A percentile compares a stretch with the other conserved stretches of the same genome.
phyloP scores from a whole-genome alignment of 2,329 filamentous ascomycete genomes.

The Epicoccum nigrum region DNA sequence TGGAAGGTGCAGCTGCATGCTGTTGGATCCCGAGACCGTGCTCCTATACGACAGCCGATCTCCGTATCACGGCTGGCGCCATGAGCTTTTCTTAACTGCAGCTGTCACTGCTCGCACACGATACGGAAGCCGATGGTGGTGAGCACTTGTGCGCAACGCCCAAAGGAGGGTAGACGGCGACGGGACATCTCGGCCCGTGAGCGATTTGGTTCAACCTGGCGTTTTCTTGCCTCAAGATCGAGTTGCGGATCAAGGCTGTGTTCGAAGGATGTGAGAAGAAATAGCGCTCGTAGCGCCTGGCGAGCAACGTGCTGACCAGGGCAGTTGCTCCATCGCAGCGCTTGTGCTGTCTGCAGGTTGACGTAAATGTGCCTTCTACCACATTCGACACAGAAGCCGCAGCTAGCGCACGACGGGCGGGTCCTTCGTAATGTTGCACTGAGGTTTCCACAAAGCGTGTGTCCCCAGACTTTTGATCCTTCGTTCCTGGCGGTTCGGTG shows the following conservation, averaged over 20 bases:
- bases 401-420: conserved; percentile 7
- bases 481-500: conserved; percentile 24
- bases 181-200: conserved; percentile 22
- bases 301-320: background rate
- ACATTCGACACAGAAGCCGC: conserved; percentile 6
- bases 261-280: background rate
- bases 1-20: conserved; percentile 23
- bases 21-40: conserved; percentile 29
- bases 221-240: background rate
- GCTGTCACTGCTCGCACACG: conserved; percentile 16
- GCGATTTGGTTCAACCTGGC: background rate
- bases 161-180: conserved; percentile 1
- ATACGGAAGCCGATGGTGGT: conserved; percentile 19
- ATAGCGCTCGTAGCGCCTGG: conserved; percentile 8
- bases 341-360: conserved; percentile 2
- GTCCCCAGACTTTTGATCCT: conserved; percentile 13
- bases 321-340: background rate
- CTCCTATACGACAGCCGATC: conserved; percentile 28
- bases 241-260: background rate
- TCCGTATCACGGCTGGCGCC: conserved; percentile 31
- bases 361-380: conserved; percentile 9
- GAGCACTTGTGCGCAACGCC: conserved; percentile 4
- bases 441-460: conserved; percentile 18
- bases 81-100: conserved; percentile 23
- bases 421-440: conserved; percentile 15